These are phyloP conservation scores for Plantago coronopus DNA, from an alignment of 305 asterid species.

Conservation along the genomic window DNA sequence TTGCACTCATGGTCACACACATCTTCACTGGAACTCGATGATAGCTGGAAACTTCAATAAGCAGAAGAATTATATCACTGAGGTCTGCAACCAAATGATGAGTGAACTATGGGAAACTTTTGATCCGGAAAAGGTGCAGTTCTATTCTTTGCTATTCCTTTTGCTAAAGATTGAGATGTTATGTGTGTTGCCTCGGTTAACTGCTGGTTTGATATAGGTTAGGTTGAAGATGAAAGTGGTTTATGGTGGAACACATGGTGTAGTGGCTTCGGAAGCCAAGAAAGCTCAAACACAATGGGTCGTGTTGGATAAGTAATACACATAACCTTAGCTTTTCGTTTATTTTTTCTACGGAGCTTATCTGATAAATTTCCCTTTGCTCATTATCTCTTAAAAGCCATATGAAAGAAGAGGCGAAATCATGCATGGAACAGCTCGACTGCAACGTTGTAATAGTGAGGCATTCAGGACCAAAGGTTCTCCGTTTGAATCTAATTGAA, in stretches of 20 bases:
- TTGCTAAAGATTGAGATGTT: conserved; percentile 5
- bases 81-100: conserved; percentile 65
- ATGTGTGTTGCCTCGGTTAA: neutral
- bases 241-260: conserved; percentile 54
- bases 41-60: conserved; percentile 48
- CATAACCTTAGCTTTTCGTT: conserved; percentile 13
- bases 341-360: too few relatives aligned
- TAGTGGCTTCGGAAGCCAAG: conserved; percentile 76
- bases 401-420: conserved; percentile 62
- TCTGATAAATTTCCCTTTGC: neutral
- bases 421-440: conserved; percentile 68
- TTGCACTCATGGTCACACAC: conserved; percentile 42
- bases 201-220: conserved; percentile 36
- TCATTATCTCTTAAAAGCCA: conserved; percentile 33
- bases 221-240: conserved; percentile 68
- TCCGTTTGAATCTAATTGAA: conserved; percentile 64
- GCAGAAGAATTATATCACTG: conserved; percentile 68
- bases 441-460: conserved; percentile 73
- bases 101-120: conserved; percentile 50
- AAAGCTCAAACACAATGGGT: conserved; percentile 69
- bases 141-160: conserved; percentile 4
- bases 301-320: conserved; percentile 73
- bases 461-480: conserved; percentile 60
- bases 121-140: conserved; percentile 67
- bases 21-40: conserved; percentile 42